A percentile compares a stretch with the other conserved stretches of the same genome.
Evolutionary conservation across 495 filamentous ascomycete species (phyloP).

Genomic region (Daldinia childiae): DNA sequence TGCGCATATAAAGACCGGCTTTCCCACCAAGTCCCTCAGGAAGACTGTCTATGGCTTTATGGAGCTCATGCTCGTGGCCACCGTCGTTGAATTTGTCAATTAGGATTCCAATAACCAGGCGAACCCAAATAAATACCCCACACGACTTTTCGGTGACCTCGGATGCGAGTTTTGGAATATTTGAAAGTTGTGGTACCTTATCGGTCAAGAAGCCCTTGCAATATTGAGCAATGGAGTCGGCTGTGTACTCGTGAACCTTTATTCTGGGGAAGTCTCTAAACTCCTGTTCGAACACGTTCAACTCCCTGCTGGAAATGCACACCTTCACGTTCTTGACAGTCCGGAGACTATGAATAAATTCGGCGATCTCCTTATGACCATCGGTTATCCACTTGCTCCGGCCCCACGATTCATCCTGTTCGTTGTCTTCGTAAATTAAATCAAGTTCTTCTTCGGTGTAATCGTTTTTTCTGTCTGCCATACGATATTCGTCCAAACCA

Average conservation of each 20-base stretch:
- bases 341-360: not conserved
- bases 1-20: not conserved
- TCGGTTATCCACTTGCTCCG: not conserved
- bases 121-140: not conserved
- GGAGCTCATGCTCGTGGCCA: not conserved
- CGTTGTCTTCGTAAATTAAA: not conserved
- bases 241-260: not conserved
- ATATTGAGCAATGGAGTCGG: not conserved
- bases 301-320: not conserved
- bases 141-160: not conserved
- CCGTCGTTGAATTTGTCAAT: not conserved
- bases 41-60: not conserved
- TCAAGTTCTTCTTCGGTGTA: not conserved
- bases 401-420: not conserved
- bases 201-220: not conserved
- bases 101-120: not conserved
- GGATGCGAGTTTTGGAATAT: not conserved
- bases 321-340: not conserved
- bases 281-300: not conserved
- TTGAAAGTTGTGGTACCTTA: not conserved
- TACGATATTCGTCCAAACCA: not conserved
- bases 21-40: not conserved
- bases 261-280: not conserved
- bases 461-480: not conserved
- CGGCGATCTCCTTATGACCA: not conserved